These are phyloP conservation scores for Diaporthe sp. DNA, from an alignment of 2,329 filamentous ascomycete genomes.

Conservation along the genomic window DNA sequence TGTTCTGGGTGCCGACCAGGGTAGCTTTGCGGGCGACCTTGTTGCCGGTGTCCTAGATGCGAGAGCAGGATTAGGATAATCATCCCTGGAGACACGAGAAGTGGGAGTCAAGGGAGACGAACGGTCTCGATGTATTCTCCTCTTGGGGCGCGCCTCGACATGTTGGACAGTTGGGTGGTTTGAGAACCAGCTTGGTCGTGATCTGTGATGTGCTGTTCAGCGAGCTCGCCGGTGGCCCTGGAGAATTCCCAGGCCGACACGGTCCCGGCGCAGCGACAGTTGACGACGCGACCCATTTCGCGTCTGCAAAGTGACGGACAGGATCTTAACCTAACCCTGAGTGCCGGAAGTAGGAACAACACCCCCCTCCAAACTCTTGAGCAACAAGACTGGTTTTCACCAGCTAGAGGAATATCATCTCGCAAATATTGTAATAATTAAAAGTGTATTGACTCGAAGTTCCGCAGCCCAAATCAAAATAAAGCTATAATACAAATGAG, in stretches of 20 bases:
- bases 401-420: not conserved
- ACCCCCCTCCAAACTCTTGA: not conserved
- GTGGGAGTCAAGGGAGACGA: slow-evolving; percentile 49
- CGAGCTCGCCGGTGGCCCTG: slow-evolving; percentile 2
- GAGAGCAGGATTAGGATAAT: not conserved
- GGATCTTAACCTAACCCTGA: not conserved
- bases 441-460: not conserved
- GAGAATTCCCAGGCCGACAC: slow-evolving; percentile 16
- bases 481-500: not conserved
- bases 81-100: not conserved
- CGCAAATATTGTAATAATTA: not conserved
- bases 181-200: not conserved
- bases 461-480: not conserved
- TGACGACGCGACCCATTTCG: not conserved
- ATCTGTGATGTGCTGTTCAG: not conserved
- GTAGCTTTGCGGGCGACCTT: slow-evolving; percentile 94
- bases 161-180: slow-evolving; percentile 55
- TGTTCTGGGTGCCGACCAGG: slow-evolving; percentile 96
- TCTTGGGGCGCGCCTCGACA: slow-evolving; percentile 84
- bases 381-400: not conserved
- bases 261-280: not conserved
- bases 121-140: slow-evolving; percentile 98
- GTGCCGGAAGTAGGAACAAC: too few relatives aligned
- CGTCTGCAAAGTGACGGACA: not conserved
- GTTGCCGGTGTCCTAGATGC: slow-evolving; percentile 89